Conservation (phyloP, 345 rosid species). For the Euphorbia lathyris region DNA sequence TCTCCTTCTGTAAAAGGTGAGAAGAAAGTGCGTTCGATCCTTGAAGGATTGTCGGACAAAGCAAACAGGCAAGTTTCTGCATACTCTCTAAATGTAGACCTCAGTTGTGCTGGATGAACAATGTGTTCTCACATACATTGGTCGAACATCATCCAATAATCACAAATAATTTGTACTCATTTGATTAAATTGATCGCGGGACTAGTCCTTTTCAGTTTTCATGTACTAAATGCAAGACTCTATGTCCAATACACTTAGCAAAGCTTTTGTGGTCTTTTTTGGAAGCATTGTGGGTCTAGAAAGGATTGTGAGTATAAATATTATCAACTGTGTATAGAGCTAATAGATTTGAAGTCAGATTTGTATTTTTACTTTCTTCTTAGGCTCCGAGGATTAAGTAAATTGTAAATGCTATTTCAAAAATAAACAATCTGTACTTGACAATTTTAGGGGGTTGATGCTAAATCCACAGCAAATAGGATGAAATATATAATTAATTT, state of each 20-base stretch:
- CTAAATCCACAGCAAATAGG: background rate
- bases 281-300: slow-evolving; percentile 1
- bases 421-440: background rate
- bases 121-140: background rate
- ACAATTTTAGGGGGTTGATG: too few relatives aligned
- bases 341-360: background rate
- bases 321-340: background rate
- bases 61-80: slow-evolving; percentile 63
- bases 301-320: background rate
- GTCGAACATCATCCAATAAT: background rate
- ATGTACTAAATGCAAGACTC: background rate
- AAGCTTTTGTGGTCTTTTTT: background rate
- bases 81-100: background rate
- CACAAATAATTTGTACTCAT: background rate
- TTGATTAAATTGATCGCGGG: background rate
- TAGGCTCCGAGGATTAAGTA: background rate
- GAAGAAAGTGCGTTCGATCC: slow-evolving; percentile 91
- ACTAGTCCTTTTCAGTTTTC: slow-evolving; percentile 3
- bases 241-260: background rate
- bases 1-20: slow-evolving; percentile 77
- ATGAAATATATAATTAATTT: background rate
- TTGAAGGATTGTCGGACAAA: slow-evolving; percentile 70
- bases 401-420: background rate
- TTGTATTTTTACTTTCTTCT: background rate
- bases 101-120: background rate